These are phyloP conservation scores for Penicillium bovifimosum DNA, from an alignment of 495 filamentous ascomycete species.

Conservation along the genomic window DNA sequence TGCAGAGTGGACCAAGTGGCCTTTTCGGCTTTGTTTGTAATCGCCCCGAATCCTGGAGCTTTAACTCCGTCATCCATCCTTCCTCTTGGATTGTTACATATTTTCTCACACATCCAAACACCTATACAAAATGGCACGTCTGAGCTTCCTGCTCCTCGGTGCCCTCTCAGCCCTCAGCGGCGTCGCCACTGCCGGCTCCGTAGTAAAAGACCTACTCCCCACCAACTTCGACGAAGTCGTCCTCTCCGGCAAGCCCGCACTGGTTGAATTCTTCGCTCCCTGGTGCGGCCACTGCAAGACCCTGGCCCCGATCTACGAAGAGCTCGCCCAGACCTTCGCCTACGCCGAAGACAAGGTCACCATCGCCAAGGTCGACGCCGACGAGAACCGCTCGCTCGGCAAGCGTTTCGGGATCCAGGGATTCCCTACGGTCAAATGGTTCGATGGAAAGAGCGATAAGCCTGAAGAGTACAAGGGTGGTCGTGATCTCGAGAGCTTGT, in stretches of 20 bases:
- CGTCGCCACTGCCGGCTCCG: conserved; percentile 40
- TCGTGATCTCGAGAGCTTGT: conserved; percentile 81
- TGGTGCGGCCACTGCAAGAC: conserved; percentile 99
- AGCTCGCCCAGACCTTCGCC: conserved; percentile 71
- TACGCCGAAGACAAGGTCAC: conserved; percentile 74
- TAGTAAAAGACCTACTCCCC: conserved; percentile 80
- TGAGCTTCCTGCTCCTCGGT: conserved; percentile 43
- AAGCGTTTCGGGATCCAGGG: conserved; percentile 83
- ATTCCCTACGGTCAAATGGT: conserved; percentile 97
- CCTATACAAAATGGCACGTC: conserved; percentile 39
- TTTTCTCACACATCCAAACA: neutral
- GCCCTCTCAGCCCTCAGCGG: conserved; percentile 37
- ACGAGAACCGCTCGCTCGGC: conserved; percentile 77
- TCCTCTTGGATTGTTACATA: neutral
- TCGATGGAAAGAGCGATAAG: conserved; percentile 90
- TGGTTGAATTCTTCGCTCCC: conserved; percentile 98
- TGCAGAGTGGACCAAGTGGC: conserved; percentile 19
- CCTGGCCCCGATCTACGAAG: conserved; percentile 90
- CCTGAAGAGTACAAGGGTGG: conserved; percentile 82
- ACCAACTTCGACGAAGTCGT: conserved; percentile 86
- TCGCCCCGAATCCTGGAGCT: conserved; percentile 3
- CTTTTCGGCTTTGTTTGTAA: conserved; percentile 21
- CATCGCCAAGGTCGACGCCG: conserved; percentile 94
- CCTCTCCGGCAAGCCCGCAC: conserved; percentile 84
- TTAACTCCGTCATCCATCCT: conserved; percentile 3